Evolutionary conservation across 768 basidiomycete species (phyloP), one percentile per base, ranked within the genome.

Genomic region (Rhizopogon vulgaris): DNA sequence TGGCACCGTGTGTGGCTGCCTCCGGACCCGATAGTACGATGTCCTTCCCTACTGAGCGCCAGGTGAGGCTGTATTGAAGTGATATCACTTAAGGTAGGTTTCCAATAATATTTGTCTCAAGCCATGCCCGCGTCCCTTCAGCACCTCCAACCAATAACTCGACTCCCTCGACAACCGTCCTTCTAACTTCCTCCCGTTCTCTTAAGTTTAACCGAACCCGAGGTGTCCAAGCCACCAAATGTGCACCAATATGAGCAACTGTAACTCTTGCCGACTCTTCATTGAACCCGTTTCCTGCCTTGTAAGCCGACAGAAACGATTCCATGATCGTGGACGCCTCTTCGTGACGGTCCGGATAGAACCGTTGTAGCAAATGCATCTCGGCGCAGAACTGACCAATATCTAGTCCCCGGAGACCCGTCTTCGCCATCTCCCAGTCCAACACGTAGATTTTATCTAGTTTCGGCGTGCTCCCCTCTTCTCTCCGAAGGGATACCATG

Each of bases 351-450:
- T 63, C 62, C 1, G 75, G 72, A 48, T 76, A 58, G 61, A 82
- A 84, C 43, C 73, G 67, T 48, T 73, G 68, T 22, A 84, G 60
- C 22, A 72, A 69, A 60, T 77, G 68, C 50, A 86, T 62, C 62
- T 86, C 85, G 3, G 80, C 83, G 51, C 74, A 77, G 52, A 86
- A 76, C 56, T 87, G 84, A 1, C 84, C 84, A 17, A 86, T 61
- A 45, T 87, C 85, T 5, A 80, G 54, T 3, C 77, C 82, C 4
- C 75, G 70, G 25, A 82, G 51, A n/a, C 85, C 83, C 0, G 76
- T 70, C 65, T 75, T 84, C 36, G 73, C 65, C 9, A 84, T 42
- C 58, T 87, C 85, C 85, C 85, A 87, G 63, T 87, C 85, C 41
- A 86, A 57, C 34, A 85, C 69, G 38, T 69, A 73, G 9, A 83